These are phyloP conservation scores for Vicia sativa DNA, from an alignment of 306 rosid genomes.

Conservation along the genomic window DNA sequence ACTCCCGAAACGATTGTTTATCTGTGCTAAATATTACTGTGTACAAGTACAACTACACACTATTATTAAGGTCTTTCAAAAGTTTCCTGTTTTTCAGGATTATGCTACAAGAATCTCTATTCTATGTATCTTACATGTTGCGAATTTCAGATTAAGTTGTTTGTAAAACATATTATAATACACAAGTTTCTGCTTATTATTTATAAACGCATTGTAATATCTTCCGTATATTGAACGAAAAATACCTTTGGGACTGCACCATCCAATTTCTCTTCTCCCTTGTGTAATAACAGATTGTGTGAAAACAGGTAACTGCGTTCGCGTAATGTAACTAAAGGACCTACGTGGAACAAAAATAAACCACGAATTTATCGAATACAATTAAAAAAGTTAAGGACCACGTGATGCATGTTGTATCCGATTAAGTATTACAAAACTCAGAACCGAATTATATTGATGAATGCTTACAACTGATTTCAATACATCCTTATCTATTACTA, in stretches of 20 bases:
- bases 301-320: too few species aligned
- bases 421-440: too few species aligned
- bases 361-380: too few species aligned
- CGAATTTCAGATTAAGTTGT: constrained; percentile 29
- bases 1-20: constrained; percentile 13
- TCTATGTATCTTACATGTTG: constrained; percentile 27
- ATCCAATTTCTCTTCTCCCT: too few species aligned
- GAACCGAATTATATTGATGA: too few species aligned
- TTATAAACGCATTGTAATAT: constrained; percentile 3
- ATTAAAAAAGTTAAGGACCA: too few species aligned
- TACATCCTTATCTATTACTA: constrained; percentile 8
- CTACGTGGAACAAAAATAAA: too few species aligned
- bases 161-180: constrained; percentile 29
- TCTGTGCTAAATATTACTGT: not conserved
- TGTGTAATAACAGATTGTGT: too few species aligned
- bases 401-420: too few species aligned
- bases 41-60: constrained; percentile 17
- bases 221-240: not conserved
- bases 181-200: constrained; percentile 14
- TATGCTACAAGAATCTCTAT: constrained; percentile 23
- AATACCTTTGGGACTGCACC: too few species aligned
- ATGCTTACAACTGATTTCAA: too few species aligned
- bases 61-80: constrained; percentile 37
- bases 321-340: too few species aligned
- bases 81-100: constrained; percentile 31